Base-by-base conservation (phyloP, 2,329 filamentous ascomycete genomes). In the Gaeumannomyces sp. region DNA sequence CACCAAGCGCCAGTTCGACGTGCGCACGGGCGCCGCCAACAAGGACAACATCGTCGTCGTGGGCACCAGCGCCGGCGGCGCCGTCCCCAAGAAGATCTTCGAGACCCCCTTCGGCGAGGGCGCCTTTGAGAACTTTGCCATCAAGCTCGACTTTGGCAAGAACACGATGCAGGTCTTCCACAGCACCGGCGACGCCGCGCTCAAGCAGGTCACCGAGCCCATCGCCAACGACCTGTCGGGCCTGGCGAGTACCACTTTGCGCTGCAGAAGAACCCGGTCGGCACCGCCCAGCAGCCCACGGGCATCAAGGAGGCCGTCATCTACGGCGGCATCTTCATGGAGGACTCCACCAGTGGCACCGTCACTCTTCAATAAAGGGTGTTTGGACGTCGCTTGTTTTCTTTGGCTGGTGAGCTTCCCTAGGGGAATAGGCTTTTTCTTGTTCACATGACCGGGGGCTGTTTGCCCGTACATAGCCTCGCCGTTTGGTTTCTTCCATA, bases 91-190 rank as follows among this genome's bases (percentile, higher is more conserved):
- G 45, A 31, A 53, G 38, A 33, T 63, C 29, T 63, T 63, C 50
- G 16, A 27, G 28, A 59, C 61, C 29, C 29, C 50, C 53, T 63
- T 63, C 10, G 53, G 50, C 29, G 61, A 59, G 10, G 28, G 33
- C 19, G 31, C 14, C 4, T 63, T 63, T 19, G 50, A 63, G 61
- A 63, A 63, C 61, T 63, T 63, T 63, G 61, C 61, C 11, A 19
- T 63, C 22, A 63, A 63, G 61, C 28, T 63, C 16, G 61, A 63
- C 33, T 63, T 63, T 19, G 61, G 59, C 31, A 29, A 45, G 45
- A 63, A 63, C 61, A 63, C 61, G 27, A 38, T 63, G 38, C 61
- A 63, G 33, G 61, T 63, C 50, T 63, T 63, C 61, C 61, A 63
- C 61, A 63, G 61, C 50, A 59, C 53, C 13, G 61, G 61, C 53